phyloP scores from a whole-genome alignment of 495 filamentous ascomycete species.

The Talaromyces proteolyticus region DNA sequence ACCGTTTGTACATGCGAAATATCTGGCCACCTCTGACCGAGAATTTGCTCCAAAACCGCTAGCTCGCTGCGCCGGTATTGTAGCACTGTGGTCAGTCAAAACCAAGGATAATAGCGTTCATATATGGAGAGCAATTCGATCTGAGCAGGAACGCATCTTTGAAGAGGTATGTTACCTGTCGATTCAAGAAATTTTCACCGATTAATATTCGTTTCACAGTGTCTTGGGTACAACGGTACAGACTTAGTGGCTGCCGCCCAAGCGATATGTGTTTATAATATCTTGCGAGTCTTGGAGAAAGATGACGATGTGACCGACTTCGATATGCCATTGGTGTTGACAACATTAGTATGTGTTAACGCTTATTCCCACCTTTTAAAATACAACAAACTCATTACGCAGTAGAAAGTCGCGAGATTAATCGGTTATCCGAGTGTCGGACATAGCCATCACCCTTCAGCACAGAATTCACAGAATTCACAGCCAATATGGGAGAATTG shows the following conservation, averaged over 20 bases:
- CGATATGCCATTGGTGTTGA: not conserved
- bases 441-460: not conserved
- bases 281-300: not conserved
- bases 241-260: not conserved
- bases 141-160: constrained; percentile 1
- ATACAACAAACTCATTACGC: not conserved
- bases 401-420: not conserved
- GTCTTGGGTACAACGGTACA: not conserved
- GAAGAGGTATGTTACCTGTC: not conserved
- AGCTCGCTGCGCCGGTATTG: constrained; percentile 2
- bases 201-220: not conserved
- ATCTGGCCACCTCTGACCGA: not conserved
- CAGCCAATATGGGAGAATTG: not conserved
- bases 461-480: not conserved
- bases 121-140: constrained; percentile 3
- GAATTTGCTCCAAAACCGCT: not conserved
- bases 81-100: constrained; percentile 3
- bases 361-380: not conserved
- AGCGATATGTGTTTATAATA: not conserved
- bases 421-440: not conserved
- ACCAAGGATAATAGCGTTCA: not conserved
- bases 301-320: not conserved
- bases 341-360: not conserved
- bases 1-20: not conserved
- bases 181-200: not conserved